Base-by-base conservation (phyloP, 768 basidiomycete species). In the Glaciozyma martinii region DNA sequence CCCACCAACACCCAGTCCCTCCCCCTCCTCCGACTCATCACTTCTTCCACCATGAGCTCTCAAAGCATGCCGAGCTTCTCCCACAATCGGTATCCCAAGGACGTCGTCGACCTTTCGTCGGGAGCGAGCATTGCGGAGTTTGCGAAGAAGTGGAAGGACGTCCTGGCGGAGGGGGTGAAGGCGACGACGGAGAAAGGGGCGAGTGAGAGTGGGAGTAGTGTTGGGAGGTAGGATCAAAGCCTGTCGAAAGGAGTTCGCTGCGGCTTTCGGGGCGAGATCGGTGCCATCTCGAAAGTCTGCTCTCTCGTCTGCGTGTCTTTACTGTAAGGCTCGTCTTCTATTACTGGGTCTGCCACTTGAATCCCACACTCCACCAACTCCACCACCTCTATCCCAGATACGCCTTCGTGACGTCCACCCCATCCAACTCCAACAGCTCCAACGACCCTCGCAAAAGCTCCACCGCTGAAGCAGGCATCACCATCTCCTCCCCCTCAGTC, bases 1-100 rank as follows among this genome's bases (percentile, higher is more conserved):
- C 82, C 49, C 42, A 21, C 32, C 40, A 8, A 49, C 49, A 19
- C 60, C 12, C 27, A 27, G 37, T 25, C 40, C 3, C 52, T 59
- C 61, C 50, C 67, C 19, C 3, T 66, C 5, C 40, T 71, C 18
- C 52, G 54, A 1, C 42, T 61, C 3, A 59, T 67, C 33, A 58
- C 60, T 19, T 63, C 61, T 27, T 47, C 62, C 16, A 40, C 23
- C 8, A 44, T 71, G 1, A 85, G 84, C 0, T 78, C 78, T 21
- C 79, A 81, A 43, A 88, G 85, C 66, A 83, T 85, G 2, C 93
- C 93, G 3, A 78, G 81, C 1, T 79, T 88, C 74, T 86, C 87
- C 69, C 88, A 89, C 75, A 94, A 91, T 72, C 93, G 91, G 86
- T 80, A 93, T 40, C 94, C 93, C 13, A 81, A 90, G 56, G 93